Base-by-base conservation (phyloP, 1,284 basidiomycete species). In the Pyrrhoderma lamaoense region DNA sequence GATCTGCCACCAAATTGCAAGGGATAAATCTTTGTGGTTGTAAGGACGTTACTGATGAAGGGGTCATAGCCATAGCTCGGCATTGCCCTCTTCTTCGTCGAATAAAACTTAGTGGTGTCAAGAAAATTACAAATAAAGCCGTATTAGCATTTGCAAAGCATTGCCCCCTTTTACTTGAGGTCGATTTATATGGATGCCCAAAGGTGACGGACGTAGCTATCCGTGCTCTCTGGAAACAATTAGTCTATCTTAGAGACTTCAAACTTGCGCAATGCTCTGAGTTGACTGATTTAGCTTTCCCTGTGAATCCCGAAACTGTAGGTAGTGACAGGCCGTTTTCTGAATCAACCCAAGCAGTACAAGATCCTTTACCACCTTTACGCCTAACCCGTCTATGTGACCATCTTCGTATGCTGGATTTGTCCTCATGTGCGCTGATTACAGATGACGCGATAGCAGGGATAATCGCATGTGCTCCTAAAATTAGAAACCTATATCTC, bases 11-110 rank as follows among this genome's bases (percentile, higher is more conserved):
- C 56, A 82, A 83, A 53, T 68, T 98, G 13, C 96, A 98, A 64
- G 96, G 95, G 36, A 83, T 98, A 65, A 99, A 98, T 65, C 71
- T 99, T 40, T 81, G 82, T 21, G 86, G 85, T 5, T 99, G 96
- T 72, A 83, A 77, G 59, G 75, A 76, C 53, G 77, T 99, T 37
- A 86, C 90, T 8, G 89, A 95, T 61, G 67, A 73, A 21, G 91
- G 89, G 3, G 70, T 99, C 27, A 66, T 82, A 47, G 82, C 85
- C 1, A 74, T 99, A 21, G 94, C 93, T 0, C 62, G 68, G 36
- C 74, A 80, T 49, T 93, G 89, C 64, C 80, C 80, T 11, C 71
- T 85, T 39, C 77, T 99, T 39, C 82, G 93, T 43, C 77, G 94
- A 62, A 87, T 96, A 66, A 97, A 97, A 66, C 74, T 97, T 43